Conservation (phyloP, 768 basidiomycete genomes). For the Mycena sanguinolenta region DNA sequence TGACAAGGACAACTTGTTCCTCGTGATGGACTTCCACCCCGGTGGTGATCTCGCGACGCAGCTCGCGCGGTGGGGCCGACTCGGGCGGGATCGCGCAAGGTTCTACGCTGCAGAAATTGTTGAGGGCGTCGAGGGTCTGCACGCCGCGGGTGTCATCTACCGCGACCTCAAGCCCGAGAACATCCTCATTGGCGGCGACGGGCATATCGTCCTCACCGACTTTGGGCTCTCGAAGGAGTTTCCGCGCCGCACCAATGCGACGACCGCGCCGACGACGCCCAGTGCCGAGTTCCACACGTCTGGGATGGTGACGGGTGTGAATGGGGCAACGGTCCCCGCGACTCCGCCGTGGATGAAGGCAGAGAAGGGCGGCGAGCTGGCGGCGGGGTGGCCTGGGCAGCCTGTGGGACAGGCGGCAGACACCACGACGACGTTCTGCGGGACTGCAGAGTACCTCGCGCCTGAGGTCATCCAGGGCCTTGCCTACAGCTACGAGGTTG, state of each 20-base stretch:
- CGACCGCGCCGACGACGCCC: slow-evolving; percentile 71
- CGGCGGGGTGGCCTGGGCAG: slow-evolving; percentile 70
- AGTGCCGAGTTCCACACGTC: slow-evolving; percentile 70
- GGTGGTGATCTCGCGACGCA: slow-evolving; percentile 98
- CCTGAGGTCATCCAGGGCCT: slow-evolving; percentile 96
- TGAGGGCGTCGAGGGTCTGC: slow-evolving; percentile 95
- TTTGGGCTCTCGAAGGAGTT: slow-evolving; percentile 97
- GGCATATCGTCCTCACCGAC: slow-evolving; percentile 97
- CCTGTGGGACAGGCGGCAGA: slow-evolving; percentile 62
- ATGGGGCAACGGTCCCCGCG: slow-evolving; percentile 50
- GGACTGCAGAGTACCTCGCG: slow-evolving; percentile 96
- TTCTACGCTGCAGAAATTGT: slow-evolving; percentile 99
- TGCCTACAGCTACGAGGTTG: slow-evolving; percentile 93
- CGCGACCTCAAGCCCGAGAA: slow-evolving; percentile 98
- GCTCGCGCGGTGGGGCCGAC: slow-evolving; percentile 93
- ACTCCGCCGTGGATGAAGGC: slow-evolving; percentile 86
- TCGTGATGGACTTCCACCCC: slow-evolving; percentile 98
- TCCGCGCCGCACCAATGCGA: slow-evolving; percentile 63
- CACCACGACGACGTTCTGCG: slow-evolving; percentile 90
- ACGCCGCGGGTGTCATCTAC: slow-evolving; percentile 95
- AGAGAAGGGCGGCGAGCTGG: slow-evolving; percentile 66
- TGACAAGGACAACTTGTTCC: slow-evolving; percentile 96
- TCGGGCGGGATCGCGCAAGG: slow-evolving; percentile 93
- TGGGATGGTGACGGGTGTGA: slow-evolving; percentile 15
- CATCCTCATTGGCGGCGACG: slow-evolving; percentile 93